Base-by-base conservation (phyloP, 1,284 basidiomycete genomes). In the Melanopsichium pennsylvanicum region DNA sequence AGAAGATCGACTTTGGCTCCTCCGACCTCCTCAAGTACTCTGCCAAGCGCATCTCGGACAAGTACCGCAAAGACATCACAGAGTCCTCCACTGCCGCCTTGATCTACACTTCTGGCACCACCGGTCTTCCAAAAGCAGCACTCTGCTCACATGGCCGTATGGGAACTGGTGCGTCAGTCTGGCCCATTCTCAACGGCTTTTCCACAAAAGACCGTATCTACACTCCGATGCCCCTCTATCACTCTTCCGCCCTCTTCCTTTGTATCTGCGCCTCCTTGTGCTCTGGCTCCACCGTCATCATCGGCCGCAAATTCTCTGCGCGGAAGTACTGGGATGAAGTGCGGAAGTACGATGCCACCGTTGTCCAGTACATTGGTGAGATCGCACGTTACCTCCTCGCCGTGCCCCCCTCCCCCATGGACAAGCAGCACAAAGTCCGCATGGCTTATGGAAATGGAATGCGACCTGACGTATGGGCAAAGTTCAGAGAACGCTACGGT, bases 401-500 rank as follows among this genome's bases (percentile, higher is more conserved):
- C 3, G 68, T 73, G 1, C 81, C 81, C 2, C 80, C 81, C 2
- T 60, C 57, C 8, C 70, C 74, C 3, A 27, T 56, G 1, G 81
- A 82, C 72, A 81, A 78, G 74, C 41, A 80, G 40, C 81, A 82
- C 70, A 74, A 71, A 5, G 79, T 82, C n/a, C 56, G 70, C n/a
- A 70, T 81, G 64, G 80, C 79, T n/a, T 82, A 81, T 47, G 81
- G 81, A 0, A 82, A 82, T 61, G 81, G 81, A 5, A 80, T 79
- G 72, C 63, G 81, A 1, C 77, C 69, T 26, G 81, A 82, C 23
- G 81, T 82, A 1, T 82, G 81, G 81, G 69, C 78, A 23, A 76
- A 73, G 46, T 82, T 82, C 75, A 50, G 80, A 9, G 77, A 82
- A 25, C 46, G 81, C 1, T 82, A 75, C 45, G 76, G 74, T 21